These are phyloP conservation scores for Phoenix roebelenii DNA, from an alignment of 176 grass and related monocot species.

Conservation along the genomic window DNA sequence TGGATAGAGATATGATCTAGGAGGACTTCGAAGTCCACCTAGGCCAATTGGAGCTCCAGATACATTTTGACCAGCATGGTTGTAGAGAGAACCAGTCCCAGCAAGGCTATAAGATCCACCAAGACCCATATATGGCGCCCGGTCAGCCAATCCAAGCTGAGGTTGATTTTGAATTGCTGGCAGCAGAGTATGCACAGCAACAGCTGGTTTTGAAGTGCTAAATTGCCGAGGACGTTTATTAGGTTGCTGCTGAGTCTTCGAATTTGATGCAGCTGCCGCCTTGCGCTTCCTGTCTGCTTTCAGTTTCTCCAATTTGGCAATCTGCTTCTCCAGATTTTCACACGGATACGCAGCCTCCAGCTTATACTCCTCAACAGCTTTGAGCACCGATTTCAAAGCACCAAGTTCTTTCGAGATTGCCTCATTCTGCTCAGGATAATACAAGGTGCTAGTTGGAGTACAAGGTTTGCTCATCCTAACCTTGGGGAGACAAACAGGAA, in stretches of 20 bases:
- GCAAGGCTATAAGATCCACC: too few species aligned
- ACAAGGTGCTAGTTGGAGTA: background rate
- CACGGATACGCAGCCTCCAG: conserved; percentile 12
- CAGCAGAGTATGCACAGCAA: background rate
- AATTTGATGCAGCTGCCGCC: conserved; percentile 4
- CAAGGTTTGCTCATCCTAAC: background rate
- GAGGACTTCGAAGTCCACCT: too few species aligned
- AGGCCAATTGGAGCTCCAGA: too few species aligned
- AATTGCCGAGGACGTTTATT: conserved; percentile 4
- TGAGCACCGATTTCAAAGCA: conserved; percentile 3
- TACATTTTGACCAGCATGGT: too few species aligned
- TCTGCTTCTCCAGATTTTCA: conserved; percentile 22
- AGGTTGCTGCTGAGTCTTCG: background rate
- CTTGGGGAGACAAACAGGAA: background rate
- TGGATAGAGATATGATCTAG: too few species aligned
- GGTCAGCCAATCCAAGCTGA: conserved; percentile 13
- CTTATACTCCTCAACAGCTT: conserved; percentile 20
- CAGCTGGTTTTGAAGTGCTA: background rate
- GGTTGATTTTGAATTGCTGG: conserved; percentile 11
- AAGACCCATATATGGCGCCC: conserved; percentile 1
- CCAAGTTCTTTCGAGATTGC: conserved; percentile 20
- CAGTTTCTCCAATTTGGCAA: conserved; percentile 21
- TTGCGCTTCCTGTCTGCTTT: conserved; percentile 15
- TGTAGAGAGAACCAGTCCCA: too few species aligned
- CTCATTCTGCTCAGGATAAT: conserved; percentile 11